phyloP scores from a whole-genome alignment of 2,329 filamentous ascomycete genomes.

The Alternaria angustiovoidea region DNA sequence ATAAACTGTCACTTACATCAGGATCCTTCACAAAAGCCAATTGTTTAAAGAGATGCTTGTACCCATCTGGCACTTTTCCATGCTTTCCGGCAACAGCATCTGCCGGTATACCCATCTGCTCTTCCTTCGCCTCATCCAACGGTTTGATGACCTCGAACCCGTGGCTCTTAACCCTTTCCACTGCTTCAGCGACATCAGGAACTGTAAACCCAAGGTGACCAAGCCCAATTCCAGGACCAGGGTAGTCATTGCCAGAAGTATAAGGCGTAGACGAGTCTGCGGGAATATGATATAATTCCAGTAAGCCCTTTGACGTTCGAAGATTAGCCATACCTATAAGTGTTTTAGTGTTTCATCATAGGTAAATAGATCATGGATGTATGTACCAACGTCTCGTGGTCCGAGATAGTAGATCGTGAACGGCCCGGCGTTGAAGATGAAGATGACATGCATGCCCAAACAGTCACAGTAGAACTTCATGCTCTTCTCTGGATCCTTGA shows the following conservation, averaged over 20 bases:
- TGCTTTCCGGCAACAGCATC: slow-evolving; percentile 25
- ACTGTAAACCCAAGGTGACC: slow-evolving; percentile 50
- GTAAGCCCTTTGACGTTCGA: slow-evolving; percentile 36
- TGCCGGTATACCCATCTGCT: slow-evolving; percentile 34
- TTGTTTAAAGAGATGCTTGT: slow-evolving; percentile 42
- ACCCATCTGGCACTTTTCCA: slow-evolving; percentile 33
- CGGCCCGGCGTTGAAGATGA: slow-evolving; percentile 46
- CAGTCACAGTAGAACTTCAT: slow-evolving; percentile 47
- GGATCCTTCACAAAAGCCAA: slow-evolving; percentile 47
- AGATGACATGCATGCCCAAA: slow-evolving; percentile 45
- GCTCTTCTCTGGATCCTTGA: slow-evolving; percentile 38
- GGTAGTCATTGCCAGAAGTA: slow-evolving; percentile 39
- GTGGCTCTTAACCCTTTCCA: slow-evolving; percentile 31
- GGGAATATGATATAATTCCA: slow-evolving; percentile 47
- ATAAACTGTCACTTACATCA: slow-evolving; percentile 35
- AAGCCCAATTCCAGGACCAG: slow-evolving; percentile 34
- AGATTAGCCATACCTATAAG: slow-evolving; percentile 26
- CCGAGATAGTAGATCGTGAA: slow-evolving; percentile 49
- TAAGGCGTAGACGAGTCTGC: slow-evolving; percentile 31
- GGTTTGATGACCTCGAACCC: slow-evolving; percentile 41
- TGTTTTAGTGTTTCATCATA: not conserved
- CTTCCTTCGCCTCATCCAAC: slow-evolving; percentile 34
- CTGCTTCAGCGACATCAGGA: slow-evolving; percentile 36
- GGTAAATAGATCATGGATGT: not conserved
- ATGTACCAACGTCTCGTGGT: slow-evolving; percentile 32